Evolutionary conservation across 2,329 filamentous ascomycete species (phyloP), one percentile per base, ranked within the genome.

Genomic region (Penicillium psychrosexuale): DNA sequence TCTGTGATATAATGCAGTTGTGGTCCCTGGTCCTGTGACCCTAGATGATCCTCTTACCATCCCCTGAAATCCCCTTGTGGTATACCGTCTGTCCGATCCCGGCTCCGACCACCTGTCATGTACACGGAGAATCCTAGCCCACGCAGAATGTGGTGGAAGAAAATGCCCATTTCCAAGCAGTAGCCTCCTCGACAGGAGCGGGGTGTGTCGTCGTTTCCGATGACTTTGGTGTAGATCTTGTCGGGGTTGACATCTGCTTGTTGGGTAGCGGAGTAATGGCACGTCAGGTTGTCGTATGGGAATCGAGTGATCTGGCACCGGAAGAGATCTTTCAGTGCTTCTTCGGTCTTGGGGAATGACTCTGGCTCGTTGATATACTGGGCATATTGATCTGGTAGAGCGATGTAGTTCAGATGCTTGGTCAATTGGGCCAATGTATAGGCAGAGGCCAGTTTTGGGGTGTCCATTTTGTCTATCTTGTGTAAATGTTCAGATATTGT

Each of bases 161-260:
- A 74, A 39, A 83, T 75, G 51, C 75, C 80, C 27, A 76, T 75
- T 63, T 85, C 83, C 76, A 86, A 82, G 70, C 83, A 86, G 66
- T 86, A 86, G 0, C 84, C 83, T 17, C 84, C 84, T 2, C 77
- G 69, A 15, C 75, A 68, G 2, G 75, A 73, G 2, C 56, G 56
- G 8, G 36, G 13, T 1, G 39, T 43, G 4, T 53, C 48, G 1
- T 39, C 47, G 1, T 40, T 2, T 3, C 69, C 64, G 40, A 84
- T 70, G 45, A 82, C 74, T 60, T 84, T 84, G 15, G 70, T 55
- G 63, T 78, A 83, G 2, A 83, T 69, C 44, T 68, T 60, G n/a
- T 78, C 70, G 0, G 79, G 77, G 22, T 79, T 70, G 7, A 84
- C 75, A 13, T 62, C 56, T 34, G 81, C 70, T 12, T 63, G 54